phyloP scores from a whole-genome alignment of 768 basidiomycete genomes.

The Tulasnella sp. region DNA sequence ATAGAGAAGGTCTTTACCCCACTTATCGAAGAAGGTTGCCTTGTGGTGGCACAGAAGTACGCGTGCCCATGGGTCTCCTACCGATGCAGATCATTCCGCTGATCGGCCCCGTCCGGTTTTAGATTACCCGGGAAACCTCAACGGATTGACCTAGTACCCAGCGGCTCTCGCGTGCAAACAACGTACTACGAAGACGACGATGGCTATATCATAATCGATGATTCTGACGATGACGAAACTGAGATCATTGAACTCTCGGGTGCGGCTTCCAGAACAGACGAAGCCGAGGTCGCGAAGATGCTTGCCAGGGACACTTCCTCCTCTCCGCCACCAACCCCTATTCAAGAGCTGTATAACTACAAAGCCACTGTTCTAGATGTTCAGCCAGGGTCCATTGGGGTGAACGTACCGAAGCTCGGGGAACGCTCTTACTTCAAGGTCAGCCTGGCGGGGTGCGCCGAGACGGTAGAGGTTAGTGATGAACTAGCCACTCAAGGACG shows the following conservation, averaged over 20 bases:
- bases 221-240: background rate
- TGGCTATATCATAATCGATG: background rate
- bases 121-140: background rate
- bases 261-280: background rate
- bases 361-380: background rate
- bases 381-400: background rate
- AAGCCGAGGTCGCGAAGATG: background rate
- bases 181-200: background rate
- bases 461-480: background rate
- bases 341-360: background rate
- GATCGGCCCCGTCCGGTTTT: background rate
- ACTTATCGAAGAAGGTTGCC: slow-evolving; percentile 19
- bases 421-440: background rate
- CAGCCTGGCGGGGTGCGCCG: background rate
- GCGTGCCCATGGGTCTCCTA: background rate
- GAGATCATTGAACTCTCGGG: background rate
- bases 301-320: background rate
- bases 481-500: background rate
- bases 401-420: slow-evolving; percentile 3
- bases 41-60: background rate
- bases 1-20: slow-evolving; percentile 22
- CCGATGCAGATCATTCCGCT: background rate
- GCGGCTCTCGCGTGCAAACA: background rate
- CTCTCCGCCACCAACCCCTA: background rate
- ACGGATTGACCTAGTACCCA: background rate